These are phyloP conservation scores for Cyclotella choctawhatcheeana DNA, from an alignment of 108 stramenopile species.

Conservation along the genomic window DNA sequence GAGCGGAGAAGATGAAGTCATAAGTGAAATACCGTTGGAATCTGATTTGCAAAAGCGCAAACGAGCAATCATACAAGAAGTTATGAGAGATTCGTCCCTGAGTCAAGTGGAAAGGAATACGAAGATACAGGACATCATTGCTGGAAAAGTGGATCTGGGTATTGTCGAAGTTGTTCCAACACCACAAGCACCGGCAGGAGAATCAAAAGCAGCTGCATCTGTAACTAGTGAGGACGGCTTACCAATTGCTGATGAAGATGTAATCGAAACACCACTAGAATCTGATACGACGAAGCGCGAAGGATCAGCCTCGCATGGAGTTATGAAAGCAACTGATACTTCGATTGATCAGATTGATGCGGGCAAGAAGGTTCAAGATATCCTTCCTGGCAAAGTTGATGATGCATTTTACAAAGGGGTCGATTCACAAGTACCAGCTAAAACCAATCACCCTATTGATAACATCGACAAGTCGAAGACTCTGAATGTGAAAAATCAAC, in stretches of 20 bases:
- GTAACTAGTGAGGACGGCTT: not conserved
- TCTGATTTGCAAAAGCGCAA: not conserved
- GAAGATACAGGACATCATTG: conserved; percentile 56
- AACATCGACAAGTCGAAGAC: too few species aligned
- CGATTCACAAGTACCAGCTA: not conserved
- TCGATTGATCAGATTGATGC: not conserved
- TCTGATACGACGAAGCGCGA: conserved; percentile 4
- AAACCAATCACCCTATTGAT: not conserved
- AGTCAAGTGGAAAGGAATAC: conserved; percentile 15
- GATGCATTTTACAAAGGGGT: not conserved
- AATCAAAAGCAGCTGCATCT: not conserved
- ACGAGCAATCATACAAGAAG: not conserved
- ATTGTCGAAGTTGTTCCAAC: not conserved
- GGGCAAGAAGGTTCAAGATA: not conserved
- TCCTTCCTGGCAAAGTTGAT: not conserved
- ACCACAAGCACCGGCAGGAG: not conserved
- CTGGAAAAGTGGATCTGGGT: conserved; percentile 55
- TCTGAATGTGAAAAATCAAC: not conserved
- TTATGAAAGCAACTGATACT: conserved; percentile 13
- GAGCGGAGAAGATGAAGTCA: conserved; percentile 7
- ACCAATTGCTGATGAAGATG: not conserved
- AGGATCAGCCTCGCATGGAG: conserved; percentile 18
- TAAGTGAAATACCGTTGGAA: conserved; percentile 16
- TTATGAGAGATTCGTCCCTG: conserved; percentile 6
- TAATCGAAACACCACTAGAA: conserved; percentile 16